A percentile compares a stretch with the other conserved stretches of the same genome.
Evolutionary conservation across 192 early-diverging fungal genomes (phyloP).

Genomic region (Phycomyces blakesleeanus): DNA sequence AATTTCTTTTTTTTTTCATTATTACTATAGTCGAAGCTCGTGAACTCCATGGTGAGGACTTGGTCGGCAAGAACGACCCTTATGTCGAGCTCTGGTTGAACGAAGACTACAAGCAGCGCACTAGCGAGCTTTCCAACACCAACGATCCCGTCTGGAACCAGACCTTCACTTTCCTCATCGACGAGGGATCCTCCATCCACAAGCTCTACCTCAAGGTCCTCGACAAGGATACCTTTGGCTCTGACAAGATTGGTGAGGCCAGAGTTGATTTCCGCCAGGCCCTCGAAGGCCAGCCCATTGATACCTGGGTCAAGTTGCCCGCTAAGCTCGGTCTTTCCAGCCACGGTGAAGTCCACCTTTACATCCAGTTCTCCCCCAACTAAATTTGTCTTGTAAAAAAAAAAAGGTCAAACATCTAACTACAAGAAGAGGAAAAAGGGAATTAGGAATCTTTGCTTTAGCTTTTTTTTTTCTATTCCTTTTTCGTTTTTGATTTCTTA

Average conservation of each 20-base stretch:
- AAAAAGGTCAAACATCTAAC: too few relatives aligned
- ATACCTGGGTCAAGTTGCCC: slow-evolving; percentile 30
- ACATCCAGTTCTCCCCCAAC: slow-evolving; percentile 26
- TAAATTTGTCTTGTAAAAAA: not conserved
- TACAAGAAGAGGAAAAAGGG: too few relatives aligned
- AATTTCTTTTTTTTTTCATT: not conserved
- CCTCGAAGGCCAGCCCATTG: slow-evolving; percentile 12
- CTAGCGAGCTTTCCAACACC: slow-evolving; percentile 7
- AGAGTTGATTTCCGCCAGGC: slow-evolving; percentile 23
- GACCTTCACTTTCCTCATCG: slow-evolving; percentile 23
- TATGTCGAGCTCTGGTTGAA: slow-evolving; percentile 26
- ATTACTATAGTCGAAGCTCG: slow-evolving; percentile 30
- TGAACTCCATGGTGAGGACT: slow-evolving; percentile 30
- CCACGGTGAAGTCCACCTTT: slow-evolving; percentile 33
- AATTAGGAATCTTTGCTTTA: too few relatives aligned
- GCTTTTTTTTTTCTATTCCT: too few relatives aligned
- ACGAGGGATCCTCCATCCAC: slow-evolving; percentile 10
- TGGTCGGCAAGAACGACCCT: slow-evolving; percentile 28
- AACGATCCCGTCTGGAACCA: slow-evolving; percentile 28
- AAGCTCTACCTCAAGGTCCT: slow-evolving; percentile 35
- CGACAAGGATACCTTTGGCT: slow-evolving; percentile 32
- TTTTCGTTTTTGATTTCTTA: too few relatives aligned
- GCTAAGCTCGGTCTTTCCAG: slow-evolving; percentile 32
- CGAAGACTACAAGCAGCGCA: slow-evolving; percentile 21
- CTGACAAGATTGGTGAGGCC: slow-evolving; percentile 37